These are phyloP conservation scores for Combretum micranthum DNA, from an alignment of 345 rosid genomes.

Conservation along the genomic window DNA sequence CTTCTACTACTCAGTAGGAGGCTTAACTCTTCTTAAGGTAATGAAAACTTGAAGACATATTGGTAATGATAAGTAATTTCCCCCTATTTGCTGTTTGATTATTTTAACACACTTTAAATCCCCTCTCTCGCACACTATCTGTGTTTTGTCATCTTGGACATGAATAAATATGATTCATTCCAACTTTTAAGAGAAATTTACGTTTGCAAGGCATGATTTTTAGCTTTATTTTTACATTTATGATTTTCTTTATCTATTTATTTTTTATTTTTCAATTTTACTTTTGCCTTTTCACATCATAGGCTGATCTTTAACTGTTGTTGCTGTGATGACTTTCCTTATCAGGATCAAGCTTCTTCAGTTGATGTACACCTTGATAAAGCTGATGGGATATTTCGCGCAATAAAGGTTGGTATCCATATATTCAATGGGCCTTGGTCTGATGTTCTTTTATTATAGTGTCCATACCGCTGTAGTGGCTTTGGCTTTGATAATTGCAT, in stretches of 20 bases:
- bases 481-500: too few species aligned
- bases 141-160: too few species aligned
- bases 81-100: too few species aligned
- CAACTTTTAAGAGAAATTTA: too few species aligned
- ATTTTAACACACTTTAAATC: too few species aligned
- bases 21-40: constrained; percentile 79
- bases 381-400: constrained; percentile 67
- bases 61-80: not conserved
- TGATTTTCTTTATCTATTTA: too few species aligned
- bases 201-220: not conserved
- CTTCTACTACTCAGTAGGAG: constrained; percentile 63
- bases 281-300: constrained; percentile 6
- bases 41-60: not conserved
- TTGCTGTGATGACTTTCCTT: constrained; percentile 1
- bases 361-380: constrained; percentile 58
- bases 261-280: too few species aligned
- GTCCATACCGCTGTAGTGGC: too few species aligned
- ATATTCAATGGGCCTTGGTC: not conserved
- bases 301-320: constrained; percentile 1
- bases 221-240: constrained; percentile 1
- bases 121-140: too few species aligned
- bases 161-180: not conserved
- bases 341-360: constrained; percentile 60
- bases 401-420: constrained; percentile 63
- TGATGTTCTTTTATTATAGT: too few species aligned